A percentile compares a stretch with the other conserved stretches of the same genome.
Evolutionary conservation across 2,329 filamentous ascomycete species (phyloP).

Genomic region (Pseudocercospora macadamiae): DNA sequence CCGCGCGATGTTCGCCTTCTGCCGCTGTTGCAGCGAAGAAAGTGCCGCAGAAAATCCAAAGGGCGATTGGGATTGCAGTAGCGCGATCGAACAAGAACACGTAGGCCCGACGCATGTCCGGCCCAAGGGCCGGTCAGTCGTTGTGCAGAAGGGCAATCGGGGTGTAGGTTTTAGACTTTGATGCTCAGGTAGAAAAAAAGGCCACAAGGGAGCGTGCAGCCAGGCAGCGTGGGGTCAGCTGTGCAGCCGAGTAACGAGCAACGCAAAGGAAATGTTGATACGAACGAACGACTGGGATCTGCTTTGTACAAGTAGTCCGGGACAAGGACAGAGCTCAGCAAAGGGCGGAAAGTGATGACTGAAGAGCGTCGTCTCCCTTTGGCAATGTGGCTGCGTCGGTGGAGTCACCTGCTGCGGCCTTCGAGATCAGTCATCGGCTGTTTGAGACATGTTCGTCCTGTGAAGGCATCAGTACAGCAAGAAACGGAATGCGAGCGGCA

Average conservation of each 20-base stretch:
- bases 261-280: neutral
- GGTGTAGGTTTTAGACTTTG: neutral
- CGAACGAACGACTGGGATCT: slow-evolving; percentile 3
- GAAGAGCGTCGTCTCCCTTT: slow-evolving; percentile 1
- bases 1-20: slow-evolving; percentile 7
- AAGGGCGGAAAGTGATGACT: slow-evolving; percentile 4
- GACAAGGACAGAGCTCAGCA: neutral
- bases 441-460: slow-evolving; percentile 8
- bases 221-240: neutral
- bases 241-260: neutral
- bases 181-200: neutral
- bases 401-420: slow-evolving; percentile 12
- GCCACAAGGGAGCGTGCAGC: neutral
- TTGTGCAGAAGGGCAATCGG: neutral
- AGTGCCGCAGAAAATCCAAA: slow-evolving; percentile 5
- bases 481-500: neutral
- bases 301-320: slow-evolving; percentile 4
- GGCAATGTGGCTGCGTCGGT: slow-evolving; percentile 13
- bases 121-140: slow-evolving; percentile 16
- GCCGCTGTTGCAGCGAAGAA: slow-evolving; percentile 20
- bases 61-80: slow-evolving; percentile 16
- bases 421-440: slow-evolving; percentile 10
- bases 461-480: neutral
- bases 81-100: slow-evolving; percentile 17
- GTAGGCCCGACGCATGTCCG: slow-evolving; percentile 18